Conservation (phyloP, 768 basidiomycete genomes). For the Rhizopogon vinicolor region DNA sequence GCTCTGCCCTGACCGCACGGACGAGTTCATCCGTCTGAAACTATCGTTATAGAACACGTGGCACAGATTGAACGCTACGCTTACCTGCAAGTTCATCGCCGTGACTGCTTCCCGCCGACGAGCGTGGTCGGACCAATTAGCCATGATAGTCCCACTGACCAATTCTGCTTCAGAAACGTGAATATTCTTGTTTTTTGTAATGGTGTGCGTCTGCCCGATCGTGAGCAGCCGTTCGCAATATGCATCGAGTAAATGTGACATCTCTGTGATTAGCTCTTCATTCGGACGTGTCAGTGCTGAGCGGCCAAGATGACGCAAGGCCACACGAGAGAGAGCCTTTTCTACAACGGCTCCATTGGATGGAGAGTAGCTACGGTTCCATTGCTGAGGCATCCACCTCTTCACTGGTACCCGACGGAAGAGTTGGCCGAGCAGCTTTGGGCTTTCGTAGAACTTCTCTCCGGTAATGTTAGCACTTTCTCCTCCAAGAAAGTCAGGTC, state of each 20-base stretch:
- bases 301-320: conserved; percentile 26
- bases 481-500: conserved; percentile 65
- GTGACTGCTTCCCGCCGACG: conserved; percentile 32
- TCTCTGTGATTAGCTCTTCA: conserved; percentile 29
- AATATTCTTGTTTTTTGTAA: conserved; percentile 30
- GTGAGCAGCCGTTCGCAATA: conserved; percentile 28
- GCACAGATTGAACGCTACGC: background rate
- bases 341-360: conserved; percentile 23
- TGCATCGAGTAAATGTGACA: conserved; percentile 30
- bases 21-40: conserved; percentile 35
- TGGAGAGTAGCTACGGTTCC: conserved; percentile 13
- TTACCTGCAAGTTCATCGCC: conserved; percentile 42
- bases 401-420: conserved; percentile 45
- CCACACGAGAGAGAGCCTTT: conserved; percentile 16
- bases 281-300: conserved; percentile 15
- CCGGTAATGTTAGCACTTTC: conserved; percentile 36
- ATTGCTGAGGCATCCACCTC: conserved; percentile 25
- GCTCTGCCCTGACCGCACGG: conserved; percentile 29
- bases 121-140: conserved; percentile 38
- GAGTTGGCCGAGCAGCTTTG: conserved; percentile 53
- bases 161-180: conserved; percentile 37
- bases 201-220: conserved; percentile 33
- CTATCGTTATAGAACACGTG: background rate
- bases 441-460: conserved; percentile 44
- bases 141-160: conserved; percentile 42